Base-by-base conservation (phyloP, 192 early-diverging fungal species). In the Thoreauomyces humboldtii region DNA sequence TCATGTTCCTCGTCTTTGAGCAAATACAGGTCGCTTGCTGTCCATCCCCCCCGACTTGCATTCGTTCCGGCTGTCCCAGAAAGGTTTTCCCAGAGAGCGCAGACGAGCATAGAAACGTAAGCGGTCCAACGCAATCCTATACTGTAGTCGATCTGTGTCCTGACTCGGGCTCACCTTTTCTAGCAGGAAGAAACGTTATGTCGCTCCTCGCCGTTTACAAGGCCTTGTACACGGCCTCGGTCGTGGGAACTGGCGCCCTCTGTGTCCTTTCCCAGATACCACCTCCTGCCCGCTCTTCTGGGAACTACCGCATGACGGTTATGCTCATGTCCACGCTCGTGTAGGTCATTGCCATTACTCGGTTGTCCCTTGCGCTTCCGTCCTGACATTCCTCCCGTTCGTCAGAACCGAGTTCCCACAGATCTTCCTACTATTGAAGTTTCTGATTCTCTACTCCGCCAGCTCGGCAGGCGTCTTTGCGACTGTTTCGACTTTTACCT, bases 211-310 rank as follows among this genome's bases (percentile, higher is more conserved):
- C 25, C 12, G 28, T 47, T 17, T 50, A 62, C 24, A 50, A 42
- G 1, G 19, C 44, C 17, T 46, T 64, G 9, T 64, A 64, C 37
- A 51, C 62, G 29, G 4, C 33, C 29, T 32, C 62, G n/a, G 62
- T 64, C 9, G 9, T 50, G 9, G 5, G 14, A n/a, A 52, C 62
- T 17, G 62, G 48, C 48, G 48, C 51, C 12, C 50, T 64, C 33
- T 52, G 48, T 34, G 62, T 64, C 27, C 21, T 64, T 29, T 64
- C 62, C 7, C 62, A 64, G 36, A n/a, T 64, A 21, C 48, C 62
- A 11, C 19, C 50, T n/a, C 47, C 48, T 31, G 62, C 32, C 17
- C 15, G 36, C 17, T 54, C n/a, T 25, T 29, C 46, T 14, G 19
- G 48, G 21, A 64, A 53, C 2, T 50, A 38, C 32, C 17, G 62